Percentiles rank a stretch among this genome's conserved stretches.
Evolutionary conservation across 805 yeast genomes (phyloP).

Genomic region (Jamesozyma hellenica): DNA sequence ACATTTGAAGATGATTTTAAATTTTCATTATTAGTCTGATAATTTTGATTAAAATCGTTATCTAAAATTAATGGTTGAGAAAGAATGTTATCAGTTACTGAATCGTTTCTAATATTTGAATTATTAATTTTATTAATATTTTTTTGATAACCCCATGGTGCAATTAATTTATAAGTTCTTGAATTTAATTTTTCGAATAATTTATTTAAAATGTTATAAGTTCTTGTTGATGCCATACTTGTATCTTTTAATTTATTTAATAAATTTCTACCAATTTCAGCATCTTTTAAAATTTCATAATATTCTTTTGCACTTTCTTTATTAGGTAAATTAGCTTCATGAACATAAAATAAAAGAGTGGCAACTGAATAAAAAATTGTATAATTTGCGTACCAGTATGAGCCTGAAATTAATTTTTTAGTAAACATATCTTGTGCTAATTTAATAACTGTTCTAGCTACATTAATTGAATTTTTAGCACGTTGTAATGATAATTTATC

Average conservation of each 20-base stretch:
- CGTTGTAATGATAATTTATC: constrained; percentile 46
- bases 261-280: constrained; percentile 71
- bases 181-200: constrained; percentile 69
- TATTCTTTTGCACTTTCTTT: constrained; percentile 40
- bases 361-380: constrained; percentile 90
- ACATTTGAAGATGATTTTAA: neutral
- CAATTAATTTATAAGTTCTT: constrained; percentile 46
- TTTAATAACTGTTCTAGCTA: constrained; percentile 70
- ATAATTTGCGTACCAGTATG: constrained; percentile 90
- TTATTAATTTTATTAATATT: too few species aligned
- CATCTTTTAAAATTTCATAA: constrained; percentile 55
- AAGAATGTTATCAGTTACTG: too few species aligned
- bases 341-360: constrained; percentile 73
- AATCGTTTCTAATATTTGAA: neutral
- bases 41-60: neutral
- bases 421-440: constrained; percentile 72
- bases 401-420: constrained; percentile 64
- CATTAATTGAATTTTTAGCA: constrained; percentile 77
- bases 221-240: constrained; percentile 69
- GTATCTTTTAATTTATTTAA: constrained; percentile 61
- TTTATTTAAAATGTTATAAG: constrained; percentile 70
- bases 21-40: neutral
- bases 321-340: constrained; percentile 38
- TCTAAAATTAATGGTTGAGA: neutral
- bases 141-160: constrained; percentile 3